Evolutionary conservation across 2,329 filamentous ascomycete genomes (phyloP), one percentile per base, ranked within the genome.

Genomic region (Mycocentrospora acerina): DNA sequence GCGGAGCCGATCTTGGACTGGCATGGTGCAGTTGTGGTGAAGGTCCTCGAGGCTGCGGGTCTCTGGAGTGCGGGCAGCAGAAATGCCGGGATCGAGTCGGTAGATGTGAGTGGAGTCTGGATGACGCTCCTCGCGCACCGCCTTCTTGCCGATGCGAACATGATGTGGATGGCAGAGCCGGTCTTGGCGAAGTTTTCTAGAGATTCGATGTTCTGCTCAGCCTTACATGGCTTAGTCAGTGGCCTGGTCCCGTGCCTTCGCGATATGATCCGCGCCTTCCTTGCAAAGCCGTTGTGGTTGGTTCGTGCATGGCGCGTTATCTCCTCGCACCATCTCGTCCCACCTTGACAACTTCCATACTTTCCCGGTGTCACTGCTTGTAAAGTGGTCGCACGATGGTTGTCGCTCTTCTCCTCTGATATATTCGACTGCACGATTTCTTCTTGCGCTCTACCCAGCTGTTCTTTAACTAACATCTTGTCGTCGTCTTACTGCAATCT

Each of bases 1-100:
- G 86, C 86, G 55, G 82, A 79, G 56, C 93, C 93, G 47, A 98
- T 85, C 76, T 96, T 93, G 29, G 91, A 96, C 41, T 76, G 71
- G 54, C 77, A 76, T 62, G 71, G 69, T 36, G 81, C 64, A 29
- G 88, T 85, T 28, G 82, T 83, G 40, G 87, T 90, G 74, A 96
- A 96, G 47, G 71, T 71, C 60, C 78, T 75, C 31, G 61, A 46
- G 50, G 68, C 59, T 39, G 51, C 48, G 5, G 67, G 37, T 51
- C 69, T 48, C 60, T 80, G 81, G 70, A 89, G 83, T 32, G 84
- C 82, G 10, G 87, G 86, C 11, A 88, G 72, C 32, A 91, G 82
- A 65, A 90, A 90, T 17, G 78, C 70, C 19, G 86, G 86, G 31
- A 90, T 72, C n/a, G 76, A 76, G 42, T 74, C 69, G 37, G 74